Conservation (phyloP, 2,329 filamentous ascomycete genomes). For the Aspergillus fischeri region DNA sequence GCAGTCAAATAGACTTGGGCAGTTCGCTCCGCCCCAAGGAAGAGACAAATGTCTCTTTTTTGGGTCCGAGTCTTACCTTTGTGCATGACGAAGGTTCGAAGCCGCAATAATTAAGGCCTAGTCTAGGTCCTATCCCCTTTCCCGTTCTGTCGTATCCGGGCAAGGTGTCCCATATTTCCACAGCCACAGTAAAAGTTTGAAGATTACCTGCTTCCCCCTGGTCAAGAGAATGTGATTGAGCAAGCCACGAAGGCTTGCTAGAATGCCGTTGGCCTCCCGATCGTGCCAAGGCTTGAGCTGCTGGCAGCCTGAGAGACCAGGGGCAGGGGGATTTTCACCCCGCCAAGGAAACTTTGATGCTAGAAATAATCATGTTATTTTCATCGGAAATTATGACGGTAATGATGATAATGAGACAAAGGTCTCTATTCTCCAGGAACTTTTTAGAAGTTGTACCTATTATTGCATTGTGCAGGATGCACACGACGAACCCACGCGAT, state of each 20-base stretch:
- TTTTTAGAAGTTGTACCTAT: neutral
- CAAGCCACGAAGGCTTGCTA: neutral
- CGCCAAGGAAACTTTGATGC: neutral
- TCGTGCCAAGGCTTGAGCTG: neutral
- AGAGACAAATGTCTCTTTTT: neutral
- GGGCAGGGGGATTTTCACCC: neutral
- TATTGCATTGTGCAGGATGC: neutral
- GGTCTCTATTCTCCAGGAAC: neutral
- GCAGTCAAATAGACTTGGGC: neutral
- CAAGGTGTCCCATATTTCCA: neutral
- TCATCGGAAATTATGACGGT: neutral
- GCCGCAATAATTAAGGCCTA: neutral
- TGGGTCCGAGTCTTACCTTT: neutral
- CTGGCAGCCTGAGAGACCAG: neutral
- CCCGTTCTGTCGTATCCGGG: neutral
- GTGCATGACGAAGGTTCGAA: neutral
- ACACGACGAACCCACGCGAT: neutral
- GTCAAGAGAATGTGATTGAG: neutral
- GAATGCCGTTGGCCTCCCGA: neutral
- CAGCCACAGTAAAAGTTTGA: neutral
- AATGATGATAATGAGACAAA: neutral
- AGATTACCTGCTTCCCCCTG: neutral
- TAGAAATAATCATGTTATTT: neutral
- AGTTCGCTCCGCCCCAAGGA: neutral
- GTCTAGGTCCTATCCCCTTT: neutral